Conservation (phyloP, 129 eudicot genomes). For the Pseudognaphalium luteoalbum region DNA sequence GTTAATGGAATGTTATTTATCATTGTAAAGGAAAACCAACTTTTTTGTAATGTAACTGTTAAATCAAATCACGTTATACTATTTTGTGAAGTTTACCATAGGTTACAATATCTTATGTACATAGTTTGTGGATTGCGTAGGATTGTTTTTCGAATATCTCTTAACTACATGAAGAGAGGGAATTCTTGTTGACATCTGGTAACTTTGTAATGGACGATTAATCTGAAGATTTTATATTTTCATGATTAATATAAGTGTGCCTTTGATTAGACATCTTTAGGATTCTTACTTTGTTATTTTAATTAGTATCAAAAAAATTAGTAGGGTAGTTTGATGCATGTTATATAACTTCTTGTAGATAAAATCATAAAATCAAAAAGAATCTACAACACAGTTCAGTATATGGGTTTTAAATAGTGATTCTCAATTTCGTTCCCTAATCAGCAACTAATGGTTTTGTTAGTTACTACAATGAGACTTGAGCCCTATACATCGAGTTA, state of each 20-base stretch:
- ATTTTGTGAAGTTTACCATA: not conserved
- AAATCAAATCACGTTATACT: not conserved
- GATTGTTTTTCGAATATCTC: not conserved
- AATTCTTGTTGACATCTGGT: not conserved
- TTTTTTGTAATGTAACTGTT: not conserved
- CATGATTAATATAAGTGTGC: not conserved
- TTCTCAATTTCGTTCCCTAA: constrained; percentile 12
- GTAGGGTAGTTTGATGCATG: not conserved
- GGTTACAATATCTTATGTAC: not conserved
- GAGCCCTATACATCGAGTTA: not conserved
- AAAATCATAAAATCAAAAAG: not conserved
- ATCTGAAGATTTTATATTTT: not conserved
- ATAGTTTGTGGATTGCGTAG: not conserved
- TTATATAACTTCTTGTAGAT: not conserved
- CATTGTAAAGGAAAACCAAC: not conserved
- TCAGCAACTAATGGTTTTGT: not conserved
- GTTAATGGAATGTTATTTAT: not conserved
- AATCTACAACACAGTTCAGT: not conserved
- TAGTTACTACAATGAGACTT: not conserved
- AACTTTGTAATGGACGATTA: not conserved
- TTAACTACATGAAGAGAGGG: not conserved
- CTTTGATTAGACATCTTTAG: not conserved
- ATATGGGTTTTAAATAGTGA: not conserved
- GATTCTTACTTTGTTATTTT: not conserved
- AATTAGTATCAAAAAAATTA: no score